Evolutionary conservation across 2,329 filamentous ascomycete species (phyloP), one percentile per base, ranked within the genome.

Genomic region (Tolypocladium endophyticum): DNA sequence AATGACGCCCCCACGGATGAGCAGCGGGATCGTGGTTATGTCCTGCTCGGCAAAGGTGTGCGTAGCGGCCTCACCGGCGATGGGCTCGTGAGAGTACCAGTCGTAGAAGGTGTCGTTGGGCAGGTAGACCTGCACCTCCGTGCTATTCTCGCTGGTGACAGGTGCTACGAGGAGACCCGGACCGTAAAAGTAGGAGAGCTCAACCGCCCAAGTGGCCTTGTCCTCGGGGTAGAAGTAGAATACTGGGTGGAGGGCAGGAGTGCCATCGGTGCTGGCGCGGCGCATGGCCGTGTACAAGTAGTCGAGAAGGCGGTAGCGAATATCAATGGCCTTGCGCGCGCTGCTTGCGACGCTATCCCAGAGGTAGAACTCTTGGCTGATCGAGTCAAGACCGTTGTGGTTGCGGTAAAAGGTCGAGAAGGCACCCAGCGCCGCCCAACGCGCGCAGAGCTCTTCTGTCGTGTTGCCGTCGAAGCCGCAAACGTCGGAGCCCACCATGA

Each of bases 261-360:
- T 80, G 39, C 89, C 89, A 30, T 80, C 80, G 23, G 76, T 67
- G 36, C 78, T 81, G 69, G 89, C 82, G 60, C 75, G 73, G 68
- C 86, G 77, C 65, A 91, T 77, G 0, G 85, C 83, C 1, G 89
- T 92, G 77, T 93, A 92, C 61, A 90, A 79, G 74, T 92, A 92
- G 67, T 92, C 89, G n/a, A 93, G 77, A n/a, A 92, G 77, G 38
- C 82, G 80, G 74, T 92, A 92, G n/a, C 89, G 82, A 55, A 86
- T 85, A 36, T 81, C 81, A 65, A 92, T 90, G 23, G 85, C 87
- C 61, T 83, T 86, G 59, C 80, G 81, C 0, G 87, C 87, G 0
- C 87, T 86, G 11, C 79, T 74, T 0, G 87, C 77, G 6, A 89
- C 87, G 1, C 76, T 72, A 0, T 77, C 74, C 86, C 87, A 92